Conservation (phyloP, 1,139 yeast species). For the Lipomyces yarrowii region DNA sequence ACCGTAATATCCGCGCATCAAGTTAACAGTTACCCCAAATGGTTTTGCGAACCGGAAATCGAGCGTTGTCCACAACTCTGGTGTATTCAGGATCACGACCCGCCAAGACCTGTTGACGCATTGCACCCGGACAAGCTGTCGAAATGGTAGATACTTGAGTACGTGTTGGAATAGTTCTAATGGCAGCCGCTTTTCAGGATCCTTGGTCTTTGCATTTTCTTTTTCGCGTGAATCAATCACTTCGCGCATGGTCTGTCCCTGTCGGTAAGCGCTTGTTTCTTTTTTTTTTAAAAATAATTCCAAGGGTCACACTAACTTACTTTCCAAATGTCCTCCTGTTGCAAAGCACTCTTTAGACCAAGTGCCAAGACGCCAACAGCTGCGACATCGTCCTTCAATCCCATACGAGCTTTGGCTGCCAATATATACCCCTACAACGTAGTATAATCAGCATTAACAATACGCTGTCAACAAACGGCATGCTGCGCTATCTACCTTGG, state of each 20-base stretch:
- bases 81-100: neutral
- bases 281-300: too few relatives aligned
- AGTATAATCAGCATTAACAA: neutral
- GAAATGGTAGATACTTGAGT: conserved; percentile 6
- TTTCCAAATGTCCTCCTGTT: neutral
- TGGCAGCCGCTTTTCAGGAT: conserved; percentile 11
- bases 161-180: conserved; percentile 15
- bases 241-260: neutral
- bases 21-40: neutral
- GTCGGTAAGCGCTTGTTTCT: neutral
- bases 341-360: neutral
- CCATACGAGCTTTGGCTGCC: neutral
- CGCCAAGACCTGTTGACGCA: conserved; percentile 12
- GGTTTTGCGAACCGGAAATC: conserved; percentile 5
- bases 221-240: neutral
- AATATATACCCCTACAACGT: neutral
- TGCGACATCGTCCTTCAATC: neutral
- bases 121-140: conserved; percentile 5
- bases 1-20: neutral
- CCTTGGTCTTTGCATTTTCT: neutral
- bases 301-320: neutral
- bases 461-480: neutral
- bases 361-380: neutral
- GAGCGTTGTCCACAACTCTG: conserved; percentile 3
- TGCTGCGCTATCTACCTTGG: neutral